A percentile compares a stretch with the other conserved stretches of the same genome.
Evolutionary conservation across 495 filamentous ascomycete genomes (phyloP).

Genomic region (Tuber brumale): DNA sequence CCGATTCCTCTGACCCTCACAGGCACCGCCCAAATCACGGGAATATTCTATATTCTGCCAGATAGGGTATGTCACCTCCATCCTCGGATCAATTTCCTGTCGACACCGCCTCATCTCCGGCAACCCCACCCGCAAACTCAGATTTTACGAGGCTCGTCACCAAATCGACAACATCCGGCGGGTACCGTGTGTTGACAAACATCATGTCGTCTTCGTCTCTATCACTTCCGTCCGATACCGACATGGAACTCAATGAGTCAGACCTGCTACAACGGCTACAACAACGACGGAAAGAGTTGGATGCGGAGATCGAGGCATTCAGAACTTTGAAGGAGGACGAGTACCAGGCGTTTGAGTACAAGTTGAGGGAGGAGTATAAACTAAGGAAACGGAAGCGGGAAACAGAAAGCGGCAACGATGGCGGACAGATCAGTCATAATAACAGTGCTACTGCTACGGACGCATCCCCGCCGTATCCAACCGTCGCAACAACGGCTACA

Average conservation of each 20-base stretch:
- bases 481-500: conserved; percentile 17
- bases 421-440: conserved; percentile 12
- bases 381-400: conserved; percentile 19
- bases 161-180: conserved; percentile 2
- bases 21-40: background rate
- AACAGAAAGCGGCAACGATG: conserved; percentile 11
- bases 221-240: conserved; percentile 11
- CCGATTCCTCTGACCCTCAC: background rate
- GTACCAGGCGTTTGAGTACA: conserved; percentile 31
- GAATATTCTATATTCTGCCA: background rate
- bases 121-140: background rate
- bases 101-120: background rate
- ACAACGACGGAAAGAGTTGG: conserved; percentile 35
- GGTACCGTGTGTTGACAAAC: conserved; percentile 3
- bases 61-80: conserved; percentile 1
- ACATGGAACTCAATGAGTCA: conserved; percentile 26
- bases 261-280: conserved; percentile 27
- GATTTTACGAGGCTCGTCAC: background rate
- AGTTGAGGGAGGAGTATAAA: conserved; percentile 26
- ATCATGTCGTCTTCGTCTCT: background rate
- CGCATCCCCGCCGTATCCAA: conserved; percentile 13
- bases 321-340: conserved; percentile 35
- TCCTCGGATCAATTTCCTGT: background rate
- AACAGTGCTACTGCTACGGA: conserved; percentile 10
- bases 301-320: conserved; percentile 40